Conservation (phyloP, 768 basidiomycete species). For the Gymnopilus dilepis region DNA sequence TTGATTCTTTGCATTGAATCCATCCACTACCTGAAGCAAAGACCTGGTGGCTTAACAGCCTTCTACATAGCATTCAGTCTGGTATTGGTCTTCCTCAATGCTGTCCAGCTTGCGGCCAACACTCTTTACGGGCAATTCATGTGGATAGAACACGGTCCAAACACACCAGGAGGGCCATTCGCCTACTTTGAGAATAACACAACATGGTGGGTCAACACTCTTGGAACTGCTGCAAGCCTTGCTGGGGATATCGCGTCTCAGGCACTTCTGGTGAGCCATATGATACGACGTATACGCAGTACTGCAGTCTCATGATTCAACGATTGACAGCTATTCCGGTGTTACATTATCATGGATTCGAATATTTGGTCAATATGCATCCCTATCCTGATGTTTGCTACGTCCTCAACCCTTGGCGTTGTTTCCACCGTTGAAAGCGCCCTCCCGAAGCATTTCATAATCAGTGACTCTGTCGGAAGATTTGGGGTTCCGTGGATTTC, state of each 20-base stretch:
- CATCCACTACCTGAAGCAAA: constrained; percentile 1
- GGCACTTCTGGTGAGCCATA: constrained; percentile 16
- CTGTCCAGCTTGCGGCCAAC: constrained; percentile 5
- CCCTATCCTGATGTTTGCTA: constrained; percentile 7
- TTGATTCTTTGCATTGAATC: constrained; percentile 11
- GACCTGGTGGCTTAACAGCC: neutral
- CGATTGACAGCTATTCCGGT: constrained; percentile 7
- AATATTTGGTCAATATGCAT: neutral
- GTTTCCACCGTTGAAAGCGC: neutral
- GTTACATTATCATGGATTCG: constrained; percentile 6
- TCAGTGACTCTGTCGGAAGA: neutral
- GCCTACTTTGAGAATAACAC: constrained; percentile 12
- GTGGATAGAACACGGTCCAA: constrained; percentile 14
- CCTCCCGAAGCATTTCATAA: neutral
- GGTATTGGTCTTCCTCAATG: neutral
- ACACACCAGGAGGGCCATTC: constrained; percentile 3
- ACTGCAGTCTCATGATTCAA: neutral
- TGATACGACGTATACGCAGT: neutral
- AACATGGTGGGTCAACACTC: constrained; percentile 11
- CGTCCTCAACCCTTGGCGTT: neutral
- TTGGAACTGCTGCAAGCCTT: constrained; percentile 6
- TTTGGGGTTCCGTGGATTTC: constrained; percentile 8
- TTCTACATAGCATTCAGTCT: constrained; percentile 14
- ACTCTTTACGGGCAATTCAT: constrained; percentile 9
- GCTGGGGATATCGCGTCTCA: constrained; percentile 9